Percentiles rank a stretch among this genome's conserved stretches.
Evolutionary conservation across 495 filamentous ascomycete genomes (phyloP).

Genomic region (Corynascus novoguineensis): DNA sequence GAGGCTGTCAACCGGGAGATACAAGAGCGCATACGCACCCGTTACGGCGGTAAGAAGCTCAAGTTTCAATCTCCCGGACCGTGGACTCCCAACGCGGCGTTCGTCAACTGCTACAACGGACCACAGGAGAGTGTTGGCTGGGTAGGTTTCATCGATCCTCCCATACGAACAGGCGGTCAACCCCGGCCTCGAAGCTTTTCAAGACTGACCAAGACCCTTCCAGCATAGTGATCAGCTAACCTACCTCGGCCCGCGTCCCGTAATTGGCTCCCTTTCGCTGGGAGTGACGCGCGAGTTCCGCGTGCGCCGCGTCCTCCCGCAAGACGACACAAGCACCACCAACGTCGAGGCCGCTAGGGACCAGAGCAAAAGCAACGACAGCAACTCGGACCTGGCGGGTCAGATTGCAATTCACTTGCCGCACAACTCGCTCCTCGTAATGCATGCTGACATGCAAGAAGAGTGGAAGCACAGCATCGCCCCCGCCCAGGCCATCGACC

Average conservation of each 20-base stretch:
- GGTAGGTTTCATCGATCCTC: constrained; percentile 15
- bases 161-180: background rate
- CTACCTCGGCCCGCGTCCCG: constrained; percentile 79
- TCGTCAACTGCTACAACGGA: constrained; percentile 89
- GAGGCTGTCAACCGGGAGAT: constrained; percentile 70
- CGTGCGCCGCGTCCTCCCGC: constrained; percentile 64
- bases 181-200: background rate
- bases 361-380: constrained; percentile 17
- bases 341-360: background rate
- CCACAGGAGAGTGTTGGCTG: constrained; percentile 77
- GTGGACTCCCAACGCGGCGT: constrained; percentile 84
- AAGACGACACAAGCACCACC: constrained; percentile 37
- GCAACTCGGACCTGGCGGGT: constrained; percentile 53
- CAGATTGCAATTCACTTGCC: constrained; percentile 89
- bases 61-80: constrained; percentile 63
- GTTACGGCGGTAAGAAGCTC: constrained; percentile 65
- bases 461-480: constrained; percentile 75
- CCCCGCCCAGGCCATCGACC: constrained; percentile 66
- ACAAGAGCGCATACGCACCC: constrained; percentile 53
- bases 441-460: constrained; percentile 91
- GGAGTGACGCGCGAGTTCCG: constrained; percentile 90
- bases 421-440: constrained; percentile 86
- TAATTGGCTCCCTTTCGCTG: constrained; percentile 85
- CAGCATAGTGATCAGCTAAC: constrained; percentile 82
- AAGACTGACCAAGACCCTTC: background rate